phyloP scores from a whole-genome alignment of 306 rosid genomes.

The Betula pendula region DNA sequence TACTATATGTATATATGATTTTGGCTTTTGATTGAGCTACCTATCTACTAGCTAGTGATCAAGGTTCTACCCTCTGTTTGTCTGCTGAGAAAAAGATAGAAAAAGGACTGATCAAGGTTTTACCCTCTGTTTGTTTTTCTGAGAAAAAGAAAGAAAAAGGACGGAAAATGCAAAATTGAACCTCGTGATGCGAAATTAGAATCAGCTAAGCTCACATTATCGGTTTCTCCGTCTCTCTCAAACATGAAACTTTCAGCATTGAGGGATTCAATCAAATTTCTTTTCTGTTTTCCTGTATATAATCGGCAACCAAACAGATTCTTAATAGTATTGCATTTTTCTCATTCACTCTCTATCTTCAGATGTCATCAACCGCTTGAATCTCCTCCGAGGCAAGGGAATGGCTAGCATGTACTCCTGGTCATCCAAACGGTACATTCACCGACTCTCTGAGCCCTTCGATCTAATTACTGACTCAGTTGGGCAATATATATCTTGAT shows the following conservation, averaged over 20 bases:
- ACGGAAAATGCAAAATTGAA: not conserved
- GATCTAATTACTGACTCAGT: not conserved
- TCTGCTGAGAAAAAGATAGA: not conserved
- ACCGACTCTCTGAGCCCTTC: not conserved
- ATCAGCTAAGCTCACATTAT: not conserved
- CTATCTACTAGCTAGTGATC: not conserved
- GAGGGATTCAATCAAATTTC: not conserved
- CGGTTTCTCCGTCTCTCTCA: not conserved
- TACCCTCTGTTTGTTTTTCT: not conserved
- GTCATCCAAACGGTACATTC: constrained; percentile 83
- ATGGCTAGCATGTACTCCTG: constrained; percentile 85
- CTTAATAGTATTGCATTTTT: not conserved
- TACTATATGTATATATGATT: not conserved
- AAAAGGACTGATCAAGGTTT: not conserved
- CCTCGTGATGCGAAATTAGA: not conserved
- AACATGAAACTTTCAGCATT: not conserved
- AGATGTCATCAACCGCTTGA: constrained; percentile 80
- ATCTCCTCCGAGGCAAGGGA: constrained; percentile 75
- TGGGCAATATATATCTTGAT: not conserved
- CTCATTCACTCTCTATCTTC: constrained; percentile 7
- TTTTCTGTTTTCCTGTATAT: not conserved
- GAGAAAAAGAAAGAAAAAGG: not conserved
- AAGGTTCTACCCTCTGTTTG: not conserved
- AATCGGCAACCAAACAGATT: not conserved
- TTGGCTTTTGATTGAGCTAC: too few relatives aligned